Evolutionary conservation across 2,329 filamentous ascomycete genomes (phyloP), one percentile per base, ranked within the genome.

Genomic region (Cladophialophora psammophila): DNA sequence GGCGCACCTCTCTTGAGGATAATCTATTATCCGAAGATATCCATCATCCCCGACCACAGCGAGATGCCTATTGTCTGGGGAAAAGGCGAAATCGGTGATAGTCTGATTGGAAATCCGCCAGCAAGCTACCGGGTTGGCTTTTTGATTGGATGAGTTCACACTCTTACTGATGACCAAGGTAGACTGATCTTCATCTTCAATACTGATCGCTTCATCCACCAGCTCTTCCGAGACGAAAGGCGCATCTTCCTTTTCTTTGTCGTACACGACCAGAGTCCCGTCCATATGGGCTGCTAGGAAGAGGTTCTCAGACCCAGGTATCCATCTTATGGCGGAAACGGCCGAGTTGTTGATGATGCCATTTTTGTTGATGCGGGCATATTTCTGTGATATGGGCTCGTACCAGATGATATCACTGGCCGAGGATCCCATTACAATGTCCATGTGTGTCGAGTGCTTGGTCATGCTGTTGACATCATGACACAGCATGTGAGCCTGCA

Each of bases 391-490:
- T 75, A 97, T 92, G 10, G 95, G 94, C 79, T 99, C 95, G 83
- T 95, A 98, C 95, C 95, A 99, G 69, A 99, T 94, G 56, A 99
- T 93, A 78, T 99, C 95, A 45, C 94, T 93, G 0, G 94, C 96
- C 6, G 94, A 97, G 75, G 97, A 98, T 0, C 95, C 95, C 88
- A 99, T 91, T 65, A 97, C 89, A 20, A 99, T 84, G 76, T 99
- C 95, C 50, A 99, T 85, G 75, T 98, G 94, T 5, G 86, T 88
- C 3, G 86, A 77, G 59, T 88, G 90, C 79, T 94, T 97, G 10
- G 94, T 97, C 63, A 91, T 76, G 52, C 87, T 82, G 76, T 99
- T 98, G 50, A 97, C 88, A 78, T 98, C 94, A 76, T 99, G 95
- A 73, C 94, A 97, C 52, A 98, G 83, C 75, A 94, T 94, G 77